These are phyloP conservation scores for Entomophthora muscae DNA, from an alignment of 371 early-diverging fungal genomes.

Conservation along the genomic window DNA sequence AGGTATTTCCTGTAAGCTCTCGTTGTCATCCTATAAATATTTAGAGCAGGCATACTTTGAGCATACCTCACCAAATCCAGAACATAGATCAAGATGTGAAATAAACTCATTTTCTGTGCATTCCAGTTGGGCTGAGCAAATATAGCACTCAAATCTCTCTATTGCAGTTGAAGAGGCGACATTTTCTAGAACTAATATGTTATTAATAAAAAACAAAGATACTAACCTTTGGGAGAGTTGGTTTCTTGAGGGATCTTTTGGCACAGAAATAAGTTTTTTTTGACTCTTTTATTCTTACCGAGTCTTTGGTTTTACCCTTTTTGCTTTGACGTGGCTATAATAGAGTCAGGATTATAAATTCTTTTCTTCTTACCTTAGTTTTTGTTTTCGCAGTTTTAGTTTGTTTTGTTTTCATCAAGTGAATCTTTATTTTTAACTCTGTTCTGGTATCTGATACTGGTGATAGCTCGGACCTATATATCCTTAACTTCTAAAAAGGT, in stretches of 20 bases:
- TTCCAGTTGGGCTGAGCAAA: neutral
- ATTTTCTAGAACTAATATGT: neutral
- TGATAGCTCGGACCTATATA: too few relatives aligned
- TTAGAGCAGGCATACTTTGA: neutral
- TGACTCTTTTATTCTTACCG: neutral
- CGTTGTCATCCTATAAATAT: too few relatives aligned
- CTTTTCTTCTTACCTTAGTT: neutral
- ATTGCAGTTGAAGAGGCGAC: neutral
- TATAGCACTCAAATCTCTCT: neutral
- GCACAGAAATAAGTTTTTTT: neutral
- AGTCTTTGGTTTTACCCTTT: neutral
- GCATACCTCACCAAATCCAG: neutral
- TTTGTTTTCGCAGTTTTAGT: too few relatives aligned
- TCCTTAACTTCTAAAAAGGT: too few relatives aligned
- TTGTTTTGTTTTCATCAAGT: too few relatives aligned
- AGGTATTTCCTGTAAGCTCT: too few relatives aligned
- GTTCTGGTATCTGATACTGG: too few relatives aligned
- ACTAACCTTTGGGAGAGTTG: neutral
- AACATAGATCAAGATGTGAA: neutral
- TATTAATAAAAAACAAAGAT: neutral
- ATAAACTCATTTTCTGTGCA: neutral
- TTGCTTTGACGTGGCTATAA: neutral
- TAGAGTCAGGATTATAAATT: neutral
- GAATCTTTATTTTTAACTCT: too few relatives aligned
- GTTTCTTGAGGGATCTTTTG: neutral